Base-by-base conservation (phyloP, 192 early-diverging fungal species). In the Gigaspora rosea region DNA sequence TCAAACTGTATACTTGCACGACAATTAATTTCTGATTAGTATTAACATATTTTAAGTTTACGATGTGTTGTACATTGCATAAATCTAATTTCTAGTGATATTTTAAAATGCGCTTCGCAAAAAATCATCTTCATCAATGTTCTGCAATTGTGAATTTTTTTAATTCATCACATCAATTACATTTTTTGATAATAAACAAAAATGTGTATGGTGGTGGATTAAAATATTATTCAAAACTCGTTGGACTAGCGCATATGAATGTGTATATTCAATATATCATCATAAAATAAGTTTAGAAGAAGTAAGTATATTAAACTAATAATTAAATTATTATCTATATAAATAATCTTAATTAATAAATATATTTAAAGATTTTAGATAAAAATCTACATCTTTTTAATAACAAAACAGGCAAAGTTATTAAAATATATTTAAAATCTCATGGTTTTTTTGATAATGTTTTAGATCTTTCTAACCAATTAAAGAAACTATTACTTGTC, bases 31-130 rank as follows among this genome's bases (percentile, higher is more conserved):
- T 18, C 35, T 71, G 2, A 35, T 11, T 8, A 71, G 32, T 71
- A 35, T 32, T 5, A 16, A 54, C 33, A 71, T 41, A 57, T 71
- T 35, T 56, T 71, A 15, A 71, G 36, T 22, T 36, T 56, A 0
- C 4, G 22, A 71, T 71, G 70, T 52, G 35, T 71, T 13, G 27
- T 4, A 15, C 33, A 41, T 41, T 41, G 36, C 5, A 41, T 41
- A 5, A 41, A 41, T 41, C 36, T 41, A 41, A 41, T 41, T 56
- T 46, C 52, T 20, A 35, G 35, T 33, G 70, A 71, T 57, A 36
- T 71, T 57, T 15, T 57, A 18, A 71, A 71, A 57, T 32, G 54
- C 16, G 16, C 8, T 71, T 71, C 54, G 51, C 70, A 33, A 35
- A 12, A 12, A 9, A 8, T n/a, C 56, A 56, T 41, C 33, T 52